Evolutionary conservation across 1,139 yeast genomes (phyloP).

Genomic region (Candida sp.): DNA sequence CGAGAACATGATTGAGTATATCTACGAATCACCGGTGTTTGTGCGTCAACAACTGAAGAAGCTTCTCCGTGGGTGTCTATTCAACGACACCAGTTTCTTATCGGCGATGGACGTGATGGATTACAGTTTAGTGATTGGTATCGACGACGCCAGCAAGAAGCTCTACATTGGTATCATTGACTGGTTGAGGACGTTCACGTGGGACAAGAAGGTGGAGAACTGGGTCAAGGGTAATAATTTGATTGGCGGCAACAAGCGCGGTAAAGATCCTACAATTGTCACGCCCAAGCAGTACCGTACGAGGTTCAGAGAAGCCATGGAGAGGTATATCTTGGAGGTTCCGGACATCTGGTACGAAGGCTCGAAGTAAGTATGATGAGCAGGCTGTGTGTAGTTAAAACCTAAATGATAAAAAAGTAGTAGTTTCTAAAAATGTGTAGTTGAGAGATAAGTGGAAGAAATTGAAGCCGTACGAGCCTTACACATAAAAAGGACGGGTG

Average conservation of each 20-base stretch:
- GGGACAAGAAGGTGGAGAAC: conserved; percentile 98
- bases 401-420: neutral
- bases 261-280: conserved; percentile 95
- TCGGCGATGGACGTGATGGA: conserved; percentile 99
- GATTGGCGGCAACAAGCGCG: conserved; percentile 78
- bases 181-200: conserved; percentile 93
- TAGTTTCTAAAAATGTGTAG: too few relatives aligned
- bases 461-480: neutral
- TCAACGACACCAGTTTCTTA: conserved; percentile 93
- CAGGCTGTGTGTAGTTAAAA: neutral
- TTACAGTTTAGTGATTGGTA: conserved; percentile 93
- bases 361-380: neutral
- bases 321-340: conserved; percentile 89
- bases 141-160: conserved; percentile 63
- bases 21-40: conserved; percentile 94
- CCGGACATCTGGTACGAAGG: conserved; percentile 79
- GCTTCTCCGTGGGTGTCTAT: conserved; percentile 81
- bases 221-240: conserved; percentile 96
- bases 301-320: conserved; percentile 98
- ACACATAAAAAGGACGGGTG: neutral
- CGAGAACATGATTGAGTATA: conserved; percentile 98
- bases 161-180: conserved; percentile 95
- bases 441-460: neutral
- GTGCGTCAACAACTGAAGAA: conserved; percentile 93
- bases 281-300: conserved; percentile 96